phyloP scores from a whole-genome alignment of 169 alveolate species.

The Plasmodium vinckei region DNA sequence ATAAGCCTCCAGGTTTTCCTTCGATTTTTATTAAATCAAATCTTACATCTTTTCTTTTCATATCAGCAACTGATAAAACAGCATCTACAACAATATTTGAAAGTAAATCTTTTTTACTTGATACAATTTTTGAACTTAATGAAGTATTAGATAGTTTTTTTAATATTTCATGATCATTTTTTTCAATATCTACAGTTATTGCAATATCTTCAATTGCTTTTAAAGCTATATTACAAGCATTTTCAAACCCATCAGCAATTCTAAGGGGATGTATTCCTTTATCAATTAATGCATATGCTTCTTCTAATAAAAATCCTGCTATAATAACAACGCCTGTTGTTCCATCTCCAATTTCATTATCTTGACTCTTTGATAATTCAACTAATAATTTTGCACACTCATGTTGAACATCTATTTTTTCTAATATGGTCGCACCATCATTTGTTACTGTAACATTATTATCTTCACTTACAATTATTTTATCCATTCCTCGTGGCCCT shows the following conservation, averaged over 20 bases:
- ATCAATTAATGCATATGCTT: constrained; percentile 95
- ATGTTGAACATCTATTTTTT: constrained; percentile 96
- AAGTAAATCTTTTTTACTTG: constrained; percentile 91
- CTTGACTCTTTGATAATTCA: constrained; percentile 98
- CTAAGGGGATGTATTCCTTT: constrained; percentile 98
- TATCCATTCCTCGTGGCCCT: constrained; percentile 99
- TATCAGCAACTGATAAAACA: constrained; percentile 97
- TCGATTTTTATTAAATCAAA: constrained; percentile 97
- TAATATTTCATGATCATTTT: constrained; percentile 82
- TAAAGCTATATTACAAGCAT: constrained; percentile 97
- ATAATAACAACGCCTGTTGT: constrained; percentile 99
- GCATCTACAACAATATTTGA: constrained; percentile 98
- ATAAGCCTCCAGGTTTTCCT: constrained; percentile 97
- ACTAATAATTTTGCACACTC: constrained; percentile 99
- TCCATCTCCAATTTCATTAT: constrained; percentile 99
- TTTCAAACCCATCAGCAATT: constrained; percentile 98
- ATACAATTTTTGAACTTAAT: constrained; percentile 97
- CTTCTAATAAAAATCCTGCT: constrained; percentile 98
- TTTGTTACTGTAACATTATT: constrained; percentile 98
- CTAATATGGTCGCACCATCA: constrained; percentile 97
- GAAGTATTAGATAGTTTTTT: constrained; percentile 96
- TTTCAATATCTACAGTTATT: constrained; percentile 85
- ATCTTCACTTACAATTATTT: constrained; percentile 98
- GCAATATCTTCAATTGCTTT: constrained; percentile 92
- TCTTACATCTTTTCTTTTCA: constrained; percentile 97